These are phyloP conservation scores for Plicaturopsis crispa DNA, from an alignment of 768 basidiomycete species.

Conservation along the genomic window DNA sequence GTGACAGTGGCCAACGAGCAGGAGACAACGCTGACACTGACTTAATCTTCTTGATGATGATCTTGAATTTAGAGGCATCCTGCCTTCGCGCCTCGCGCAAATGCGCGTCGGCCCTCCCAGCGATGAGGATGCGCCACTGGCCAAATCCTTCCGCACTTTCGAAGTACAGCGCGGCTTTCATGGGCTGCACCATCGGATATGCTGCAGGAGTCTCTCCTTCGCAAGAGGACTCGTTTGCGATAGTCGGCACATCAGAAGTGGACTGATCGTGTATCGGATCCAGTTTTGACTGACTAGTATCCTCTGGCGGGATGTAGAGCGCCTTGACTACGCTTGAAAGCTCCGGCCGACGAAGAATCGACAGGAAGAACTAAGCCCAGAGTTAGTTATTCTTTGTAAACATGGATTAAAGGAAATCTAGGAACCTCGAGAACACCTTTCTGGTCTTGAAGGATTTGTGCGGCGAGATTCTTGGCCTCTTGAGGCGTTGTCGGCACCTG, in stretches of 20 bases:
- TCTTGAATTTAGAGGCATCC: slow-evolving; percentile 38
- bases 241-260: slow-evolving; percentile 9
- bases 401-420: neutral
- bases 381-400: neutral
- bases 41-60: slow-evolving; percentile 66
- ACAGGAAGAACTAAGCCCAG: slow-evolving; percentile 16
- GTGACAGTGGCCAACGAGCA: neutral
- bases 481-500: slow-evolving; percentile 16
- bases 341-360: slow-evolving; percentile 11
- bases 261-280: no score
- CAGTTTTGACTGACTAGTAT: no score
- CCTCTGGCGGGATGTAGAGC: slow-evolving; percentile 5
- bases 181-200: slow-evolving; percentile 43
- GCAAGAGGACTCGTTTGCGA: no score
- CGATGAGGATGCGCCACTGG: slow-evolving; percentile 54
- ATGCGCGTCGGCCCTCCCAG: slow-evolving; percentile 39
- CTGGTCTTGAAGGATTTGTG: slow-evolving; percentile 16
- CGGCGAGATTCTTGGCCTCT: slow-evolving; percentile 11
- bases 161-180: slow-evolving; percentile 56
- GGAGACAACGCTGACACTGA: slow-evolving; percentile 16
- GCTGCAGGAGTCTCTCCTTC: slow-evolving; percentile 21
- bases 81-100: slow-evolving; percentile 39
- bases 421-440: slow-evolving; percentile 21
- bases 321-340: slow-evolving; percentile 5
- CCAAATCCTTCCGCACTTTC: slow-evolving; percentile 55